These are phyloP conservation scores for Sporisorium scitamineum DNA, from an alignment of 1,284 basidiomycete genomes.

Conservation along the genomic window DNA sequence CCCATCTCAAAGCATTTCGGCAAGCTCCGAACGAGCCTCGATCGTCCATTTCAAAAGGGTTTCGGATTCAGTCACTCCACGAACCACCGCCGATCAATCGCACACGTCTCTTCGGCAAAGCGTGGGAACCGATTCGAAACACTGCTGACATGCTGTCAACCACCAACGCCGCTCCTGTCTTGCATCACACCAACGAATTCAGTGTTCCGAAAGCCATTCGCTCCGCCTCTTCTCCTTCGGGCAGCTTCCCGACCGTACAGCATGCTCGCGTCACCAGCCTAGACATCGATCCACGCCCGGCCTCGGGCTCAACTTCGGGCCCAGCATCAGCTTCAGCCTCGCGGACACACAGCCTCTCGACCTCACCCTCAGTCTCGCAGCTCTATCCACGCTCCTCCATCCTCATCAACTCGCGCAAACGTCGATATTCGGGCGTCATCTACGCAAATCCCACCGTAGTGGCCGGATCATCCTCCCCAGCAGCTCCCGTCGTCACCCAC, in stretches of 20 bases:
- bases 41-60: background rate
- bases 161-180: conserved; percentile 28
- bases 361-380: conserved; percentile 20
- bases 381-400: conserved; percentile 46
- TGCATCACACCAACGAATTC: conserved; percentile 34
- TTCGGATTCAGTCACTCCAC: background rate
- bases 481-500: conserved; percentile 49
- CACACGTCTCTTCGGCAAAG: background rate
- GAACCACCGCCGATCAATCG: background rate
- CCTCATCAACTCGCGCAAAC: conserved; percentile 48
- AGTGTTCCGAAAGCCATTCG: conserved; percentile 28
- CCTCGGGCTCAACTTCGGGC: conserved; percentile 2
- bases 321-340: conserved; percentile 8
- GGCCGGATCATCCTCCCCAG: conserved; percentile 3
- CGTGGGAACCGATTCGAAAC: background rate
- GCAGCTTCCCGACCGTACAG: conserved; percentile 23
- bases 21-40: background rate
- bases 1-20: background rate
- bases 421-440: conserved; percentile 42
- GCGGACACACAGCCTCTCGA: conserved; percentile 19
- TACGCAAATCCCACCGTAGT: conserved; percentile 19
- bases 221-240: conserved; percentile 32
- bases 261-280: conserved; percentile 36
- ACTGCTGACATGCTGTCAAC: conserved; percentile 28
- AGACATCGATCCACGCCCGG: conserved; percentile 22